A percentile compares a stretch with the other conserved stretches of the same genome.
phyloP scores from a whole-genome alignment of 768 basidiomycete species.

The Tulasnella sp. region DNA sequence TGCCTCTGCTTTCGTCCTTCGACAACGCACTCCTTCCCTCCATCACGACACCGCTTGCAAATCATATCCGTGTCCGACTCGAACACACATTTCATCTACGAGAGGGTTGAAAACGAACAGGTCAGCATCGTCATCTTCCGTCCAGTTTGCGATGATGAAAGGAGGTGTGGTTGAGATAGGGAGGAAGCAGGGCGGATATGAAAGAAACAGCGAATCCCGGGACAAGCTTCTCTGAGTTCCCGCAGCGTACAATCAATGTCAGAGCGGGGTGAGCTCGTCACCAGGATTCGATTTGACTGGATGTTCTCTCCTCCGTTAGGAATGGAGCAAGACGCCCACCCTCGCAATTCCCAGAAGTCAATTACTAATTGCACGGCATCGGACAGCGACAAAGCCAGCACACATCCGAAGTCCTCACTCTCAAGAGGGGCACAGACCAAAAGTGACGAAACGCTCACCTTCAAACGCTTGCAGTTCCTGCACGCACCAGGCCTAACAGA shows the following conservation, averaged over 20 bases:
- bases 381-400: too few species aligned
- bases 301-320: not conserved
- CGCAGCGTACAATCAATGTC: too few species aligned
- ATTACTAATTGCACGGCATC: too few species aligned
- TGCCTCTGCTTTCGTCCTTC: conserved; percentile 70
- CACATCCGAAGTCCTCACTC: too few species aligned
- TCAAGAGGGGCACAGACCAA: not conserved
- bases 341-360: too few species aligned
- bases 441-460: conserved; percentile 35
- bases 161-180: too few species aligned
- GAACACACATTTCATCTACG: conserved; percentile 79
- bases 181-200: too few species aligned
- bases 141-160: too few species aligned
- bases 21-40: conserved; percentile 46
- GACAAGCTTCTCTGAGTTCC: too few species aligned
- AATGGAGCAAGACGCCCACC: too few species aligned
- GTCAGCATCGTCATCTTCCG: conserved; percentile 8
- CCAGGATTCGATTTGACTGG: not conserved
- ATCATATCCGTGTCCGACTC: conserved; percentile 49
- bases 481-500: conserved; percentile 63
- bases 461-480: conserved; percentile 76
- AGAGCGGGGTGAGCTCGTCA: not conserved
- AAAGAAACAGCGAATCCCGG: too few species aligned
- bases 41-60: conserved; percentile 51
- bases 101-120: conserved; percentile 22